These are phyloP conservation scores for Colletotrichum musae DNA, from an alignment of 2,329 filamentous ascomycete genomes.

Conservation along the genomic window DNA sequence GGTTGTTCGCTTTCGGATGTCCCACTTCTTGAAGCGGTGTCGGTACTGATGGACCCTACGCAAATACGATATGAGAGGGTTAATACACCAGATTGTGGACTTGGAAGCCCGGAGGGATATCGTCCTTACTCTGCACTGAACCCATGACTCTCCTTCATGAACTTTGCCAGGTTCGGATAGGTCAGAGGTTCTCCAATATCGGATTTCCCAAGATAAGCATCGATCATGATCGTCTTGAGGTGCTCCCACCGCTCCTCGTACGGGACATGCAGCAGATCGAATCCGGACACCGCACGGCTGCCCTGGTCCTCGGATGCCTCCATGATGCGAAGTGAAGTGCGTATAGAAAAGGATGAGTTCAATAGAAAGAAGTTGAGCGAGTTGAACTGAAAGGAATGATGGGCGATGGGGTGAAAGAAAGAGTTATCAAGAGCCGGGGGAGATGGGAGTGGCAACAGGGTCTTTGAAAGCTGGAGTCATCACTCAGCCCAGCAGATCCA, in stretches of 20 bases:
- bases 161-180: neutral
- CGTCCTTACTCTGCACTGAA: slow-evolving; percentile 5
- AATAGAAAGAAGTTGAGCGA: neutral
- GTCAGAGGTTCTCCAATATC: too few species aligned
- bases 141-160: slow-evolving; percentile 6
- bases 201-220: neutral
- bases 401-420: too few species aligned
- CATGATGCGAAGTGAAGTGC: neutral
- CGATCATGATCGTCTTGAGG: slow-evolving; percentile 10
- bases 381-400: too few species aligned
- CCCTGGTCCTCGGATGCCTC: neutral
- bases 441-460: neutral
- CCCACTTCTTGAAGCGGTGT: slow-evolving; percentile 1
- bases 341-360: neutral
- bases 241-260: neutral
- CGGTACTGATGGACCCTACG: slow-evolving; percentile 2
- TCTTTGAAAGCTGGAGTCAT: neutral
- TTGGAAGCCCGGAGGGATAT: neutral
- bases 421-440: neutral
- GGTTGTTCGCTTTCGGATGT: slow-evolving; percentile 3
- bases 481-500: neutral
- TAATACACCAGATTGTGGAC: neutral
- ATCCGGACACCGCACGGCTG: neutral
- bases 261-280: neutral
- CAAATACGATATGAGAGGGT: neutral